Conservation (phyloP, 1,284 basidiomycete genomes). For the Fomitopsis pinicola region DNA sequence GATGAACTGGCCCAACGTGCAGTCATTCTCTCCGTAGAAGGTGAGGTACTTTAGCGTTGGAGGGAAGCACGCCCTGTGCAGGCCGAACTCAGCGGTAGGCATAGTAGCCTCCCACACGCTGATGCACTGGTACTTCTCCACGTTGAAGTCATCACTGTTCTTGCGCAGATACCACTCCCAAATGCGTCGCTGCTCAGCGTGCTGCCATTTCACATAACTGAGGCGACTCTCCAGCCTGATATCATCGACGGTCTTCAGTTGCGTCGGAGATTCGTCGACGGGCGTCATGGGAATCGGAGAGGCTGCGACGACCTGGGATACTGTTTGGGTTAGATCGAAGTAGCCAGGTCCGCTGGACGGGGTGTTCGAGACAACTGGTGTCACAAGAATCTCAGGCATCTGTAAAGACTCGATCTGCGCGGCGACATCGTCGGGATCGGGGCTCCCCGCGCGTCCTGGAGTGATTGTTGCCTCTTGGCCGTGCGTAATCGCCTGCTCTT, state of each 20-base stretch:
- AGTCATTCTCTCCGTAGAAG: slow-evolving; percentile 93
- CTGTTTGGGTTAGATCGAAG: slow-evolving; percentile 36
- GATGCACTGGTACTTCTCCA: slow-evolving; percentile 92
- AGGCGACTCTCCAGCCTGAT: slow-evolving; percentile 73
- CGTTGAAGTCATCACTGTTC: slow-evolving; percentile 79
- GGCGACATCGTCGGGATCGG: slow-evolving; percentile 51
- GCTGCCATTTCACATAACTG: slow-evolving; percentile 69
- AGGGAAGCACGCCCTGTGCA: slow-evolving; percentile 66
- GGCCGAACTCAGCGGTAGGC: slow-evolving; percentile 62
- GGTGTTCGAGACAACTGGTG: slow-evolving; percentile 35
- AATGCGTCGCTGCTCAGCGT: slow-evolving; percentile 80
- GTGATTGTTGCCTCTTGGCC: slow-evolving; percentile 13
- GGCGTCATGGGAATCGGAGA: slow-evolving; percentile 22
- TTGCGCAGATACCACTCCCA: slow-evolving; percentile 92
- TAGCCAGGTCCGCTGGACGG: slow-evolving; percentile 31
- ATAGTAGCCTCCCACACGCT: slow-evolving; percentile 72
- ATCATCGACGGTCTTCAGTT: slow-evolving; percentile 48
- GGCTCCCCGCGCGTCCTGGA: slow-evolving; percentile 3
- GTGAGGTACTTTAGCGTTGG: slow-evolving; percentile 71
- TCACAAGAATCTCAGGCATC: slow-evolving; percentile 41
- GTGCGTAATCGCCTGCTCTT: slow-evolving; percentile 36
- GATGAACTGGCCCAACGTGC: slow-evolving; percentile 90
- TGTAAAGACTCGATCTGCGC: slow-evolving; percentile 69
- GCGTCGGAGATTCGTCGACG: slow-evolving; percentile 38
- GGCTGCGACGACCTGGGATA: slow-evolving; percentile 18